Conservation (phyloP, 75 land plant species). For the Selaginella moellendorffii region DNA sequence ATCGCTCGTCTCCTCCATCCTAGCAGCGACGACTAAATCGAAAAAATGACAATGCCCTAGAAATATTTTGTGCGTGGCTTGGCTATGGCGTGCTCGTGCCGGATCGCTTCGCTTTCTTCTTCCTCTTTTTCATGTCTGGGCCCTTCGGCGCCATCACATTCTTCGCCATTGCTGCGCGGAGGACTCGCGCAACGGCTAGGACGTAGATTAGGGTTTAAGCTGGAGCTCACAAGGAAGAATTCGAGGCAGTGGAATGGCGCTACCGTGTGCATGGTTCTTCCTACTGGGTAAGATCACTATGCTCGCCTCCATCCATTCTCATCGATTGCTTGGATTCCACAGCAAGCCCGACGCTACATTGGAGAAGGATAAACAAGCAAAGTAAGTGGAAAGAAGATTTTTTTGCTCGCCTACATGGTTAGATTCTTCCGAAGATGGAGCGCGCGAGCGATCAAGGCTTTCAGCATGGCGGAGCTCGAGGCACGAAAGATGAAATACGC, state of each 20-base stretch:
- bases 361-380: background rate
- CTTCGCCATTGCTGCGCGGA: too few relatives aligned
- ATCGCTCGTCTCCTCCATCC: too few relatives aligned
- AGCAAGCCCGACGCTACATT: background rate
- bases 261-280: background rate
- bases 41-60: too few relatives aligned
- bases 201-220: background rate
- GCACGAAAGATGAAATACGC: conserved; percentile 80
- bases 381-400: background rate
- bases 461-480: conserved; percentile 63
- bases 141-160: background rate
- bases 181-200: background rate
- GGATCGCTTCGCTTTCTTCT: background rate
- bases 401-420: too few relatives aligned
- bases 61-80: too few relatives aligned
- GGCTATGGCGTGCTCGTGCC: background rate
- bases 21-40: too few relatives aligned
- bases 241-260: background rate
- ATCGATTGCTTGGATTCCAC: background rate
- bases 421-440: conserved; percentile 85
- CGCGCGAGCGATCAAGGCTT: conserved; percentile 64
- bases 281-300: background rate
- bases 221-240: background rate
- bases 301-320: too few relatives aligned
- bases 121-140: background rate